Percentiles rank a stretch among this genome's conserved stretches.
phyloP scores from a whole-genome alignment of 2,329 filamentous ascomycete genomes.

The Karstenula rhodostoma region DNA sequence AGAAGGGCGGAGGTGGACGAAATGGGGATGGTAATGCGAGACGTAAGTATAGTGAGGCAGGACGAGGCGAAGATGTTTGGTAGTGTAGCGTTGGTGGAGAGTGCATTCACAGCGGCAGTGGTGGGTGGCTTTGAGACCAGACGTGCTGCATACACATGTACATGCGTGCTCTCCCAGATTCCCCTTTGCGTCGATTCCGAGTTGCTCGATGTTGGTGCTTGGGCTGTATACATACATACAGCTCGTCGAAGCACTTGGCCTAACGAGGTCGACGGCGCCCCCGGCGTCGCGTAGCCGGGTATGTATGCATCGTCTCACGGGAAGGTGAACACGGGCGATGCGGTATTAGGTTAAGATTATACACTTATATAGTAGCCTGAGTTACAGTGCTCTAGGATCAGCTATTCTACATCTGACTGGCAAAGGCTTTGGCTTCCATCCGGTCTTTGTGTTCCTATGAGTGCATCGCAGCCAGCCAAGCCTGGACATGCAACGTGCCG shows the following conservation, averaged over 20 bases:
- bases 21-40: background rate
- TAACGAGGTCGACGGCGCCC: background rate
- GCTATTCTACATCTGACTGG: no score
- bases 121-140: no score
- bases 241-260: background rate
- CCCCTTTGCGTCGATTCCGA: background rate
- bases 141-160: background rate
- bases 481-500: background rate
- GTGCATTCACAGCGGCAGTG: no score
- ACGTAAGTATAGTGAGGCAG: background rate
- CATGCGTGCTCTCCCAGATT: background rate
- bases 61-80: background rate
- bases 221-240: background rate
- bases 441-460: no score
- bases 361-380: no score
- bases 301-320: background rate
- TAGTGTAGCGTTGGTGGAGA: no score
- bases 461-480: background rate
- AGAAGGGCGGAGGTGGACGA: background rate
- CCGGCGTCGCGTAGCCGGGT: constrained; percentile 9
- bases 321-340: no score
- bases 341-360: no score
- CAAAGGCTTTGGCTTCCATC: no score
- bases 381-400: no score
- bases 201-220: background rate